phyloP scores from a whole-genome alignment of 83 land plant species.

The Thuja plicata region DNA sequence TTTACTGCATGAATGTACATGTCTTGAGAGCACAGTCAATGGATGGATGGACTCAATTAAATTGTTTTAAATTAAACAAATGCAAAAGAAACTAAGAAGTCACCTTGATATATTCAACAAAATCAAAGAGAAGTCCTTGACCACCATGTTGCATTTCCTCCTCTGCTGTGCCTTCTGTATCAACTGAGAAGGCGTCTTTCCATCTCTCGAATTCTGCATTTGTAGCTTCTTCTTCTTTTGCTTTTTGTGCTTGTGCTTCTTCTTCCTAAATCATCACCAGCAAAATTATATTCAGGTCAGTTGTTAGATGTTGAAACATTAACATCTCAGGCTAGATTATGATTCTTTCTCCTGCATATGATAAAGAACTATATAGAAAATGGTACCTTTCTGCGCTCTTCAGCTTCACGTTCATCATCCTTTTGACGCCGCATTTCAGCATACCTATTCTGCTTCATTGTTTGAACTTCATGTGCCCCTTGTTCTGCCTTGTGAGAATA shows the following conservation, averaged over 20 bases:
- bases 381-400: conserved; percentile 72
- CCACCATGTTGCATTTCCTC: conserved; percentile 76
- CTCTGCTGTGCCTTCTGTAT: conserved; percentile 91
- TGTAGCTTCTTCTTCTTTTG: conserved; percentile 94
- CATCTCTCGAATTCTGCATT: conserved; percentile 93
- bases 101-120: conserved; percentile 98
- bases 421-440: conserved; percentile 81
- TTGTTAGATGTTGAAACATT: neutral
- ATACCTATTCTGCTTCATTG: conserved; percentile 78
- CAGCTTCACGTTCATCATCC: conserved; percentile 96
- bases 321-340: neutral
- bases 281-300: neutral
- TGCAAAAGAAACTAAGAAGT: neutral
- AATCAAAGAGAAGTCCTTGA: conserved; percentile 77
- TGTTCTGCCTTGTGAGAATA: conserved; percentile 65
- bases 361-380: neutral
- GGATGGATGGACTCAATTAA: neutral
- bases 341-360: neutral
- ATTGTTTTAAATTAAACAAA: neutral
- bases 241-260: conserved; percentile 68
- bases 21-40: neutral
- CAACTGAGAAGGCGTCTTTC: conserved; percentile 93
- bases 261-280: conserved; percentile 72
- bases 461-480: conserved; percentile 74
- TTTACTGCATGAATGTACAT: neutral